Base-by-base conservation (phyloP, 208 protist genomes). In the Trypanosoma lewisi region DNA sequence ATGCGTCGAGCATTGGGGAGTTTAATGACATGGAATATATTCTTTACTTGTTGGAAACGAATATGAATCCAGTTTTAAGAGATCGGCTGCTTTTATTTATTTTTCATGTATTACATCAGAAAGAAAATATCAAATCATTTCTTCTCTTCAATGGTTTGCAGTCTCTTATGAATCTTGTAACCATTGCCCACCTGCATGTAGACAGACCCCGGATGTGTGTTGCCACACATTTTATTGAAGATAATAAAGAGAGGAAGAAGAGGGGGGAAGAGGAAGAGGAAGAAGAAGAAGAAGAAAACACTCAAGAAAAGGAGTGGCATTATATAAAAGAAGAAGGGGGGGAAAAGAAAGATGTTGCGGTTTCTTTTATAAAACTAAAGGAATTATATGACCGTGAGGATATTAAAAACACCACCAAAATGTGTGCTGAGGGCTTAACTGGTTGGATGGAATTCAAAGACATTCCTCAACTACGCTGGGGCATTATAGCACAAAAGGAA, bases 381-480 rank as follows among this genome's bases (percentile, higher is more conserved):
- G 59, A 79, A 36, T 67, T 95, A 11, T 89, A 88, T 58, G 63
- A 63, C 12, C 49, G 63, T 0, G 73, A 64, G 17, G 73, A 83
- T 31, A 57, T 98, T 16, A 75, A 37, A 6, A 54, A 45, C 28
- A 48, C 19, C 25, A 96, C 79, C 2, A 95, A 89, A 71, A 88
- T 96, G 49, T 98, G 96, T 95, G 96, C 96, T 5, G 93, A 98
- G 70, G 95, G 97, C n/a, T 82, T 97, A 62, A 73, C 88, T 9
- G 92, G 87, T 17, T 98, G 97, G 96, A 80, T 78, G 41, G 69
- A 75, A 55, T 42, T 98, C 23, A 53, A 72, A 8, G 63, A 91
- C 36, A 86, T 98, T 34, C 77, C 88, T n/a, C 95, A 98, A 77
- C 77, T 98, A 28, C 83, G 89, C 34, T 98, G 97, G 96, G 86